Conservation (phyloP, 78 protist species). For the Dictyostelium purpureum region DNA sequence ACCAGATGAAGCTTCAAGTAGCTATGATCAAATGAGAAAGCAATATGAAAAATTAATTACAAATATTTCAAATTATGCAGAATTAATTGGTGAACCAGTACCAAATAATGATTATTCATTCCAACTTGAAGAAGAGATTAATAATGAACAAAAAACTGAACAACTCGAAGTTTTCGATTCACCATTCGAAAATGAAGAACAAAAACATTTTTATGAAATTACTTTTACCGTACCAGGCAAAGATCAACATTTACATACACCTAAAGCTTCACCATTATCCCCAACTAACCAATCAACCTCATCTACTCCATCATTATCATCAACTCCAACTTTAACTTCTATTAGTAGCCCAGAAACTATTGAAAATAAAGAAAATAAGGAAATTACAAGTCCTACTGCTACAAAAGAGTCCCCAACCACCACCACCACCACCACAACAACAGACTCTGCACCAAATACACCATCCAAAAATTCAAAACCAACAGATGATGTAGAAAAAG, state of each 20-base stretch:
- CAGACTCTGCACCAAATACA: background rate
- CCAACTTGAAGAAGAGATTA: slow-evolving; percentile 22
- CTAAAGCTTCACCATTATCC: background rate
- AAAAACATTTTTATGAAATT: slow-evolving; percentile 48
- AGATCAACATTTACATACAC: background rate
- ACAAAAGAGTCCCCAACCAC: background rate
- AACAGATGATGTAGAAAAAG: background rate
- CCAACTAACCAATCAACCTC: background rate
- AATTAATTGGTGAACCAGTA: slow-evolving; percentile 55
- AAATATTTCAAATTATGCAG: slow-evolving; percentile 47
- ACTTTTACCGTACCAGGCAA: background rate
- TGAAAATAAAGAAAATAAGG: background rate
- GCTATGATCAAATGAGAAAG: slow-evolving; percentile 60
- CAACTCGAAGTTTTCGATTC: slow-evolving; percentile 63
- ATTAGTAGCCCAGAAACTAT: too few species aligned
- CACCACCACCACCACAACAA: background rate
- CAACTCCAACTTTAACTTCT: background rate
- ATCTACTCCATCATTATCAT: background rate
- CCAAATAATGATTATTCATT: slow-evolving; percentile 59
- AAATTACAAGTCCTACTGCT: background rate
- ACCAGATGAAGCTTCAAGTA: background rate
- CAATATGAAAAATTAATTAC: slow-evolving; percentile 75
- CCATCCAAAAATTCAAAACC: background rate
- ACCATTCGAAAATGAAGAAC: slow-evolving; percentile 68
- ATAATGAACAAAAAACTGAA: slow-evolving; percentile 26